These are phyloP conservation scores for Epichloe hybrida DNA, from an alignment of 2,329 filamentous ascomycete genomes.

Conservation along the genomic window DNA sequence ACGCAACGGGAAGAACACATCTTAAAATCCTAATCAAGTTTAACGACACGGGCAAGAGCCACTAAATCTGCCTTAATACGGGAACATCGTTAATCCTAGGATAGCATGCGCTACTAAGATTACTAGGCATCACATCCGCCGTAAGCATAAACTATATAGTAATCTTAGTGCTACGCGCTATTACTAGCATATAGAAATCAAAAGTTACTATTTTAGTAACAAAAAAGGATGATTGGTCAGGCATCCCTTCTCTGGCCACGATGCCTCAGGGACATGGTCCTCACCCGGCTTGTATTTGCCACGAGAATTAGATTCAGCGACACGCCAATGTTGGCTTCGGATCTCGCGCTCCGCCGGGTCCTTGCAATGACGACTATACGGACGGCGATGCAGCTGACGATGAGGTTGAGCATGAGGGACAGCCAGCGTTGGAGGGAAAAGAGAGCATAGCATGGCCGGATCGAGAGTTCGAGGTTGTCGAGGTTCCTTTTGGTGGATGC, in stretches of 20 bases:
- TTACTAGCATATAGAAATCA: too few relatives aligned
- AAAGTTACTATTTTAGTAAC: too few relatives aligned
- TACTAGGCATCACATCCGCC: too few relatives aligned
- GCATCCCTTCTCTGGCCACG: constrained; percentile 11
- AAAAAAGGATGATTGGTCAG: background rate
- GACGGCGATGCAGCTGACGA: constrained; percentile 11
- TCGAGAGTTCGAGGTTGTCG: background rate
- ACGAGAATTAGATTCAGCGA: constrained; percentile 14
- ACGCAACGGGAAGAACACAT: too few relatives aligned
- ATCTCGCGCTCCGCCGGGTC: background rate
- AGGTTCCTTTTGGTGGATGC: background rate
- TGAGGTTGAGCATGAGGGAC: background rate
- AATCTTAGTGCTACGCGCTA: too few relatives aligned
- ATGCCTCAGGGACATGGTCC: background rate
- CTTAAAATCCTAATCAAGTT: too few relatives aligned
- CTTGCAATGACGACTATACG: constrained; percentile 14
- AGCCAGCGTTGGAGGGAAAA: background rate
- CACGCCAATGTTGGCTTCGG: constrained; percentile 9
- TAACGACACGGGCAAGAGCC: too few relatives aligned
- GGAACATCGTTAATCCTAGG: too few relatives aligned
- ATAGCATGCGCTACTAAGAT: too few relatives aligned
- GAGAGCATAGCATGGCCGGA: background rate
- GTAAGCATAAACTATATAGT: too few relatives aligned
- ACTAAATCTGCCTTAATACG: too few relatives aligned
- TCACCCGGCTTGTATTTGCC: constrained; percentile 9